These are phyloP conservation scores for Plasmodium gonderi DNA, from an alignment of 169 alveolate species.

Conservation along the genomic window DNA sequence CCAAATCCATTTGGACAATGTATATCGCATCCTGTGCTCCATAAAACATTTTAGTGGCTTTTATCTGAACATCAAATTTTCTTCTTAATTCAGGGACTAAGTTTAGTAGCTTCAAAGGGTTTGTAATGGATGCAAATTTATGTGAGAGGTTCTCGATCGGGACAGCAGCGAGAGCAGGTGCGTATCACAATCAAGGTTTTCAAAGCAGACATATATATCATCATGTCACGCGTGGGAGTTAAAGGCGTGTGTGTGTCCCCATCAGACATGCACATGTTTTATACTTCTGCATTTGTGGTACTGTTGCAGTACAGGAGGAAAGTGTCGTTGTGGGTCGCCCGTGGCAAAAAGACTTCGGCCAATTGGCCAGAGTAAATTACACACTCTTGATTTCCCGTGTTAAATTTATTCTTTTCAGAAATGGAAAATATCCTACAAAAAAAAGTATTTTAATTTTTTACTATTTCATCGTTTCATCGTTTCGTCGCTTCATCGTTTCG, in stretches of 20 bases:
- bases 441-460: no score
- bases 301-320: constrained; percentile 45
- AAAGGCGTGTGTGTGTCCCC: background rate
- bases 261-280: background rate
- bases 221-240: background rate
- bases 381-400: constrained; percentile 23
- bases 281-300: constrained; percentile 45
- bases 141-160: background rate
- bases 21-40: constrained; percentile 42
- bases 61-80: constrained; percentile 14
- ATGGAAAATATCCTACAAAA: constrained; percentile 23
- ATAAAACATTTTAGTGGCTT: constrained; percentile 7
- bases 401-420: constrained; percentile 14
- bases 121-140: background rate
- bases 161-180: no score
- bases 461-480: no score
- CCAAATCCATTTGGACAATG: constrained; percentile 5
- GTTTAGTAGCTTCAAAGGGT: constrained; percentile 8
- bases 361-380: background rate
- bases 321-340: background rate
- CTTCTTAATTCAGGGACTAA: constrained; percentile 22
- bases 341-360: constrained; percentile 20
- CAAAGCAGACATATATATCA: background rate
- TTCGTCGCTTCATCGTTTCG: no score
- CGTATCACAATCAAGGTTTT: background rate